Evolutionary conservation across 805 yeast species (phyloP).

Genomic region (Candida oleophila): DNA sequence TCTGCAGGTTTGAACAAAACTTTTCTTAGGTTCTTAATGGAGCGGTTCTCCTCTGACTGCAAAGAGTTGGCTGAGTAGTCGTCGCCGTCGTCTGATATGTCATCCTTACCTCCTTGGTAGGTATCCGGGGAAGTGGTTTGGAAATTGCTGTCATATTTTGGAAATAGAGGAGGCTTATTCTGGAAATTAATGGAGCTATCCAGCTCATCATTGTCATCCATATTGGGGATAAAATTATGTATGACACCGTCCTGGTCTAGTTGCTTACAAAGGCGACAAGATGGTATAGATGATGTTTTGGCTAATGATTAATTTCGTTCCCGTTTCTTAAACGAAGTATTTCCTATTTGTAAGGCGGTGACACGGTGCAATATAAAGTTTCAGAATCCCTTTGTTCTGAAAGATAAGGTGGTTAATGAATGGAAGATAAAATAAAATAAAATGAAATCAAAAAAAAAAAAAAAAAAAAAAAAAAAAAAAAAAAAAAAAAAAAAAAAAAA

Average conservation of each 20-base stretch:
- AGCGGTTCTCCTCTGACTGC: constrained; percentile 1
- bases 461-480: too few relatives aligned
- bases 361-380: too few relatives aligned
- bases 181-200: not conserved
- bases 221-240: too few relatives aligned
- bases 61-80: not conserved
- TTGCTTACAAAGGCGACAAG: not conserved
- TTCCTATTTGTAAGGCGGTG: too few relatives aligned
- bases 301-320: too few relatives aligned
- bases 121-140: not conserved
- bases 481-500: too few relatives aligned
- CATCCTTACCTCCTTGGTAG: not conserved
- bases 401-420: too few relatives aligned
- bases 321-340: too few relatives aligned
- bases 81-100: not conserved
- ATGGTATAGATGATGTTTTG: too few relatives aligned
- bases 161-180: not conserved
- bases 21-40: constrained; percentile 7
- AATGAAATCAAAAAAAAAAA: too few relatives aligned
- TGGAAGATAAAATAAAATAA: too few relatives aligned
- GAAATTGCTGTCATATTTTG: not conserved
- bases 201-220: not conserved
- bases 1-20: constrained; percentile 2
- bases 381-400: too few relatives aligned
- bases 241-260: not conserved